Base-by-base conservation (phyloP, 2,329 filamentous ascomycete genomes). In the Ophiostoma triangulosporum region DNA sequence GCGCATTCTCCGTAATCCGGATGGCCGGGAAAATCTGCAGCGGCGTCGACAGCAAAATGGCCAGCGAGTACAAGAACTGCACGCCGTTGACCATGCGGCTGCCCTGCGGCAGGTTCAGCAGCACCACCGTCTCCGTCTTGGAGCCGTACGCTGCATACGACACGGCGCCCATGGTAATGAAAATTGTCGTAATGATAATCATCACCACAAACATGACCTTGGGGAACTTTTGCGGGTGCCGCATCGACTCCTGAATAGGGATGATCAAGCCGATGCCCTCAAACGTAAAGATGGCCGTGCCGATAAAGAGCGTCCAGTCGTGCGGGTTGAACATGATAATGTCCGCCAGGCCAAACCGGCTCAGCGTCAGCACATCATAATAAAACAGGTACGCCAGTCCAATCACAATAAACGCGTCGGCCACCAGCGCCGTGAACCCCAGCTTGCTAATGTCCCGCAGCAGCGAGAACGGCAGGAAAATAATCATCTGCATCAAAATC, bases 221-320 rank as follows among this genome's bases (percentile, higher is more conserved):
- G 48, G 93, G 89, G 68, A 98, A 98, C 66, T 95, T 91, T 59
- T 83, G 75, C 0, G 91, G 94, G 40, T 90, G 76, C 64, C 84
- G 86, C 93, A 98, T 98, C 22, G 90, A 94, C 63, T 94, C 90
- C 68, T 98, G 94, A 56, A 98, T 96, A 0, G 94, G 93, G 58
- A 98, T 96, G 67, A 98, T 94, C 49, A 98, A 80, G 12, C 93
- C 94, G 57, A 98, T 94, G 27, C 93, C 93, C 66, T 98, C 93
- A 64, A 97, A 98, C 0, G 93, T 97, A 71, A 98, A 98, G 65
- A 98, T 97, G 27, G 94, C 93, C 0, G 94, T 98, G 57, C 93
- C 94, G 62, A 98, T 98, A 67, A 98, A 97, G 4, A 98, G 77
- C 0, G 93, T 95, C 93, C 94, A 98, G 66, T 89, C 84, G 57